Base-by-base conservation (phyloP, 2,329 filamentous ascomycete genomes). In the Sporothrix curviconia region DNA sequence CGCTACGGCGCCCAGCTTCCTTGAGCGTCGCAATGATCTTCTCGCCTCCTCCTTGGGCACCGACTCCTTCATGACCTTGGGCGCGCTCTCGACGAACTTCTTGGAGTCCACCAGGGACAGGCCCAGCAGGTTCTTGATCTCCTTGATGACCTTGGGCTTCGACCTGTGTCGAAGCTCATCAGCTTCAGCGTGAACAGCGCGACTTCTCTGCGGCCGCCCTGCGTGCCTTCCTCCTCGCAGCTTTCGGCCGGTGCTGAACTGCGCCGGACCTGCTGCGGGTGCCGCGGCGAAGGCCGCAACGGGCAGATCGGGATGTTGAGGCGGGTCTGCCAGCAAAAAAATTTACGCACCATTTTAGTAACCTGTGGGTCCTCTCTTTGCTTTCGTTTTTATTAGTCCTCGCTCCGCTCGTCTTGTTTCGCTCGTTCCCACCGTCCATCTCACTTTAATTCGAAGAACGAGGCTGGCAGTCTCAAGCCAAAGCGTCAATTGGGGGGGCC, bases 61-160 rank as follows among this genome's bases (percentile, higher is more conserved):
- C 53, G 89, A 92, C 78, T 99, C 94, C 86, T 97, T 97, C 90
- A 99, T 89, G 74, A 90, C 78, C 87, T 99, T 99, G 63, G 94
- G 94, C 66, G 89, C 92, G 70, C 89, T 90, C 82, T 99, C 94
- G 64, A 99, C 94, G 69, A 99, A 99, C 81, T 99, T 99, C 87
- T 99, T 99, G 78, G 90, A 95, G 76, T 99, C 94, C 66, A 99
- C 95, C 78, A 99, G 82, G 72, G 89, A 95, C 70, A 99, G 77
- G 43, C 94, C 94, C 60, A 99, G 79, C 84, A 99, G 81, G 69
- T 84, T 86, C 85, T 99, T 99, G 78, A 99, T 83, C 80, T 99
- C 94, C 84, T 99, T 99, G 82, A 99, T 99, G 68, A 99, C 80
- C 87, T 99, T 99, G 68, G 95, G 91, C 81, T 99, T 99, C 64